Evolutionary conservation across 2,329 filamentous ascomycete genomes (phyloP).

Genomic region (Xylaria sp.): DNA sequence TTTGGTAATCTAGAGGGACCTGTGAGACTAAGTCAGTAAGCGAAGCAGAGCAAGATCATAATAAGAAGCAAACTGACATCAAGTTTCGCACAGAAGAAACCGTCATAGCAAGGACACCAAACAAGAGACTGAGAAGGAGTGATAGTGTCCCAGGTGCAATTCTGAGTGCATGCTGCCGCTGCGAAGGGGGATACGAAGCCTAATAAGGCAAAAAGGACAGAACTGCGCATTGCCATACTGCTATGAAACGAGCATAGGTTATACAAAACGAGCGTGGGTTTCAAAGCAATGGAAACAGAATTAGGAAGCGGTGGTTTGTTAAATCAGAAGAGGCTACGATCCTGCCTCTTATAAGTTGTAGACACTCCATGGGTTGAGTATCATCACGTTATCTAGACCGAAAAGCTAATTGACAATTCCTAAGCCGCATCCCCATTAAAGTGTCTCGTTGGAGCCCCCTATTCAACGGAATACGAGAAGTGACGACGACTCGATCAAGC

Average conservation of each 20-base stretch:
- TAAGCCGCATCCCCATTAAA: neutral
- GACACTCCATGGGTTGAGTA: neutral
- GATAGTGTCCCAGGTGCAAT: slow-evolving; percentile 33
- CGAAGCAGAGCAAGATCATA: too few species aligned
- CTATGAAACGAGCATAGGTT: neutral
- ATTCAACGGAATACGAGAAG: slow-evolving; percentile 9
- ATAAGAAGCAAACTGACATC: slow-evolving; percentile 15
- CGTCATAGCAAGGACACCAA: slow-evolving; percentile 28
- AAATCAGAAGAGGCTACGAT: neutral
- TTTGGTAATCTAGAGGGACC: slow-evolving; percentile 31
- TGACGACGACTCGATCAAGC: neutral
- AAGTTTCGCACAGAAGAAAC: slow-evolving; percentile 34
- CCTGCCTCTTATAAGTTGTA: slow-evolving; percentile 18
- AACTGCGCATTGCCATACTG: neutral
- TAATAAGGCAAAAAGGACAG: neutral
- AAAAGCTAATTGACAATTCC: neutral
- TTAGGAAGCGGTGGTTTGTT: neutral
- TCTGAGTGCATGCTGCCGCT: slow-evolving; percentile 21
- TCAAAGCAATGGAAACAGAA: neutral
- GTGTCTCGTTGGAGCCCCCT: slow-evolving; percentile 3
- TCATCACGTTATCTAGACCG: neutral
- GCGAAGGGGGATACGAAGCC: slow-evolving; percentile 1
- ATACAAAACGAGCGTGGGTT: neutral
- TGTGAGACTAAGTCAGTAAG: slow-evolving; percentile 4
- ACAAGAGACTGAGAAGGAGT: slow-evolving; percentile 22